Percentiles rank a stretch among this genome's conserved stretches.
These are phyloP conservation scores for Plasmodium billcollinsi DNA, from an alignment of 169 alveolate genomes.

Conservation along the genomic window DNA sequence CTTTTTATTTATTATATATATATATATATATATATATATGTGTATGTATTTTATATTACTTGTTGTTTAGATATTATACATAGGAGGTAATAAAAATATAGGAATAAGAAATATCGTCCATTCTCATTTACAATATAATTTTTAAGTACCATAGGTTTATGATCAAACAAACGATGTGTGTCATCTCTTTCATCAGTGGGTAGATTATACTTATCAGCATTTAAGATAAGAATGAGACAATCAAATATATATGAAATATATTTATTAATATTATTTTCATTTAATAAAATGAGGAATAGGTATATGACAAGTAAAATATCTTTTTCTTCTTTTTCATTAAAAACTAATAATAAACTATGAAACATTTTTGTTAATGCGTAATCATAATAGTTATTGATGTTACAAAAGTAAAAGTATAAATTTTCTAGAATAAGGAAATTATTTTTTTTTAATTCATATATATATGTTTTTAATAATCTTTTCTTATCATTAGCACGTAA, in stretches of 20 bases:
- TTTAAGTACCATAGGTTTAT: slow-evolving; percentile 58
- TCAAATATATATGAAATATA: slow-evolving; percentile 25
- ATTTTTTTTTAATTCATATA: slow-evolving; percentile 37
- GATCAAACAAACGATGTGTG: slow-evolving; percentile 33
- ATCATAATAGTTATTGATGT: slow-evolving; percentile 21
- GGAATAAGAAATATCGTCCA: slow-evolving; percentile 35
- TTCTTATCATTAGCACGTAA: slow-evolving; percentile 24
- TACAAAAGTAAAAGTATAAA: slow-evolving; percentile 23
- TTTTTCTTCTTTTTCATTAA: slow-evolving; percentile 43
- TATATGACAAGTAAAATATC: slow-evolving; percentile 24
- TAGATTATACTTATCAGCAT: slow-evolving; percentile 24
- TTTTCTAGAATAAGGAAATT: slow-evolving; percentile 40
- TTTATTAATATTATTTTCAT: slow-evolving; percentile 29
- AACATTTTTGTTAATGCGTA: slow-evolving; percentile 43
- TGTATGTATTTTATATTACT: slow-evolving; percentile 10
- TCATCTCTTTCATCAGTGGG: slow-evolving; percentile 39
- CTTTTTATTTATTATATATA: too few relatives aligned
- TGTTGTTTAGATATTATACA: slow-evolving; percentile 14
- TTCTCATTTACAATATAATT: slow-evolving; percentile 21
- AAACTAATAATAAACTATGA: slow-evolving; percentile 36
- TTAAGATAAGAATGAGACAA: slow-evolving; percentile 18
- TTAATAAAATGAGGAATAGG: slow-evolving; percentile 14
- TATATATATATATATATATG: background rate
- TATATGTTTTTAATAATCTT: slow-evolving; percentile 38
- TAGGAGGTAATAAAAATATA: slow-evolving; percentile 29